Evolutionary conservation across 306 rosid genomes (phyloP), one percentile per base, ranked within the genome.

Genomic region (Dryas drummondii): DNA sequence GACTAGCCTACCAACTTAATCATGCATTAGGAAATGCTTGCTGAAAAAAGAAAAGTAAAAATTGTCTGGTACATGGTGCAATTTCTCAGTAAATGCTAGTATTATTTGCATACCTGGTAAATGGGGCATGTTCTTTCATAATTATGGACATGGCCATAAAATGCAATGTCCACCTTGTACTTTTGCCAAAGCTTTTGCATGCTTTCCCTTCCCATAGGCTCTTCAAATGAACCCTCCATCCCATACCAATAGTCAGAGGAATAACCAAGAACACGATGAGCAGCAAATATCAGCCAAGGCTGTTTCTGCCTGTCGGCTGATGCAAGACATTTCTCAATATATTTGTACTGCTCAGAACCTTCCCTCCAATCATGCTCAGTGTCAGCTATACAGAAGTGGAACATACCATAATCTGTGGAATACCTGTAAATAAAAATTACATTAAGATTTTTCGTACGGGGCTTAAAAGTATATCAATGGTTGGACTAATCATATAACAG

Each of bases 181-280:
- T 74, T 91, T 74, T 93, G 97, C 97, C 97, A 93, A 8, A 93
- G 94, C 80, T 45, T 85, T 77, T 93, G 96, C 66, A 93, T 70
- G 84, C 91, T 91, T 75, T 93, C 94, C 76, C 94, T 91, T 82
- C 92, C 98, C 97, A 91, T 89, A 22, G 97, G 98, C 72, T 93
- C 98, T 67, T 77, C 94, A 75, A 75, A 93, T 48, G 98, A 84
- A 11, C 96, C 97, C 4, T 84, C 86, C 50, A 8, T 0, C 52
- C 52, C 89, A 78, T 88, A 81, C 73, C 65, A 83, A n/a, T 26
- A 72, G 9, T 57, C 40, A 16, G 98, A 91, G 5, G 98, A 89
- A 82, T 93, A 93, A 37, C 98, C 98, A 63, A 93, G 93, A 67
- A 93, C 98, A 32, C 98, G 89, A 80, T 93, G 98, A n/a, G 98